phyloP scores from a whole-genome alignment of 2,329 filamentous ascomycete genomes.

The Scedosporium apiospermum region DNA sequence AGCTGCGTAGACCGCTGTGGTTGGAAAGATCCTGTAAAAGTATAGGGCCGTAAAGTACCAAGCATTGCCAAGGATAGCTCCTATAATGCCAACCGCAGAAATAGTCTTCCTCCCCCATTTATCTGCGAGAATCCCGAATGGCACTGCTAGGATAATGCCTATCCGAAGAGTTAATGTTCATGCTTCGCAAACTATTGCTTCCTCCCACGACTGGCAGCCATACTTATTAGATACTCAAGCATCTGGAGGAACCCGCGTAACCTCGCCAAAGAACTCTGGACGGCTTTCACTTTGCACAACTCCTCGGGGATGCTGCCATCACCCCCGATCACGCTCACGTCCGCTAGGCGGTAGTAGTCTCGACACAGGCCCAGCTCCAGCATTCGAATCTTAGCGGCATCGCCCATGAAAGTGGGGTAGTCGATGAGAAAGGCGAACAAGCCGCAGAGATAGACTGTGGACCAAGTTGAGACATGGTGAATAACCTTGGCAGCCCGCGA shows the following conservation, averaged over 20 bases:
- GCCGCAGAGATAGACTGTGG: constrained; percentile 8
- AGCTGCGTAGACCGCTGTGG: constrained; percentile 5
- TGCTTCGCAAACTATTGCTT: background rate
- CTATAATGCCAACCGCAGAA: constrained; percentile 3
- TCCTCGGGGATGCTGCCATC: constrained; percentile 8
- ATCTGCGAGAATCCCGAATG: constrained; percentile 10
- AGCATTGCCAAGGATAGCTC: constrained; percentile 2
- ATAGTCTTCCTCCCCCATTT: constrained; percentile 5
- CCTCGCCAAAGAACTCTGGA: constrained; percentile 8
- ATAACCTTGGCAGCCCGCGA: background rate
- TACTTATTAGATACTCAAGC: constrained; percentile 6
- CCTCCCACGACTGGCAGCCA: background rate
- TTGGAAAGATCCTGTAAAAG: constrained; percentile 7
- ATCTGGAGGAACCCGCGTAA: constrained; percentile 7
- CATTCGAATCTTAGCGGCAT: constrained; percentile 9
- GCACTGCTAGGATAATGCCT: constrained; percentile 8
- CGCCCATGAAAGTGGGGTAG: constrained; percentile 9
- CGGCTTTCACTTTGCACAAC: constrained; percentile 7
- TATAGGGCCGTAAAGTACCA: constrained; percentile 7
- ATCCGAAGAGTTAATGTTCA: background rate
- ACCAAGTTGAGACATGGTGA: constrained; percentile 3
- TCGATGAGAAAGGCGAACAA: constrained; percentile 8
- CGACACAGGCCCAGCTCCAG: constrained; percentile 9
- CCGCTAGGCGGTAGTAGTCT: constrained; percentile 6
- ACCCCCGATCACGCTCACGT: constrained; percentile 6